These are phyloP conservation scores for Alternaria arborescens DNA, from an alignment of 2,329 filamentous ascomycete species.

Conservation along the genomic window DNA sequence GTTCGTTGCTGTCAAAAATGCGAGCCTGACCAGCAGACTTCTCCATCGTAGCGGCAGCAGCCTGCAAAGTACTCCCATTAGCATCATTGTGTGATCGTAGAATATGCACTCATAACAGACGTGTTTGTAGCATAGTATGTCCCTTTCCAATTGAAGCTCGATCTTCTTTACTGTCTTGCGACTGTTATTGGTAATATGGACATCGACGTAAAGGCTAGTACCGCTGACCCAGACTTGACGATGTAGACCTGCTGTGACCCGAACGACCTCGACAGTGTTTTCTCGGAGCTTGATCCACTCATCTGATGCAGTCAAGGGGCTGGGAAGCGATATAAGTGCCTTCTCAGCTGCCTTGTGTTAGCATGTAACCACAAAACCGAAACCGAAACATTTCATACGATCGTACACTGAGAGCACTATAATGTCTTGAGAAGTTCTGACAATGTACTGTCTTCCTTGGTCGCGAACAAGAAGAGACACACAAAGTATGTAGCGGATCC, in stretches of 20 bases:
- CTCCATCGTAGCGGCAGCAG: constrained; percentile 59
- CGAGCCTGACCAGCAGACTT: constrained; percentile 61
- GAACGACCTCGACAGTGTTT: constrained; percentile 54
- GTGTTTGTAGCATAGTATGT: constrained; percentile 62
- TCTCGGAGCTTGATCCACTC: constrained; percentile 55
- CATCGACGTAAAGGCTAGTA: constrained; percentile 63
- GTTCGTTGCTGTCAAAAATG: constrained; percentile 62
- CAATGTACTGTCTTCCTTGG: constrained; percentile 58
- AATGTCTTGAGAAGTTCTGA: constrained; percentile 61
- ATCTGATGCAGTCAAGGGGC: constrained; percentile 60
- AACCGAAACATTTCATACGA: constrained; percentile 47
- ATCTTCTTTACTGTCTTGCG: constrained; percentile 60
- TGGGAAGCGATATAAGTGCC: constrained; percentile 62
- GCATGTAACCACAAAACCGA: background rate
- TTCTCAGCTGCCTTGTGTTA: constrained; percentile 56
- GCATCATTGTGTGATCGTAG: constrained; percentile 10
- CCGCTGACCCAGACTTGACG: constrained; percentile 68
- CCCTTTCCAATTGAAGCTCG: constrained; percentile 61
- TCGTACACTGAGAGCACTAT: constrained; percentile 64
- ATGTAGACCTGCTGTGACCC: constrained; percentile 62
- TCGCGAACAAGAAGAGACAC: constrained; percentile 59
- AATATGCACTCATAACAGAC: constrained; percentile 36
- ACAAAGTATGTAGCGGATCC: constrained; percentile 61
- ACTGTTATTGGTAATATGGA: constrained; percentile 61
- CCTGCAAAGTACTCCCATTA: constrained; percentile 43